Evolutionary conservation across 352 stramenopile genomes (phyloP).

Genomic region (Globisporangium okanoganense): DNA sequence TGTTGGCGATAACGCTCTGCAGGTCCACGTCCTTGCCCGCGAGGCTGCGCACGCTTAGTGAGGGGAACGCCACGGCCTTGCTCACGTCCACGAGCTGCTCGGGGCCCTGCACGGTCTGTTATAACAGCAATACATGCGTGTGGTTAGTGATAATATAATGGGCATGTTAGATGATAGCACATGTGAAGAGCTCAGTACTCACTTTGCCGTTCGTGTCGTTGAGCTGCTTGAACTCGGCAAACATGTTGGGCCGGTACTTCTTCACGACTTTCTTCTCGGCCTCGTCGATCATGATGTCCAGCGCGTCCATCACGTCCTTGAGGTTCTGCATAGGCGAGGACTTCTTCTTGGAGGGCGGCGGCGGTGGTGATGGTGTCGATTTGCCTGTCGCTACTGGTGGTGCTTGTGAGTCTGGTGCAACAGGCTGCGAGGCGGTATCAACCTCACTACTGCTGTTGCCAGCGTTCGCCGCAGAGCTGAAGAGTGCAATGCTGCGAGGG

Average conservation of each 20-base stretch:
- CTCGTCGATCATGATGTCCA: conserved; percentile 83
- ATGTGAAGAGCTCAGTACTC: neutral
- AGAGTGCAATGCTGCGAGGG: neutral
- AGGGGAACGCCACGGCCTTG: conserved; percentile 53
- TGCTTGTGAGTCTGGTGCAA: neutral
- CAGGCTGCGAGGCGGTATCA: neutral
- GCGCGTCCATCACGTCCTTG: conserved; percentile 63
- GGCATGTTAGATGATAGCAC: neutral
- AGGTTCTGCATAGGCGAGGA: conserved; percentile 69
- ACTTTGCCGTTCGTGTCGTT: conserved; percentile 85
- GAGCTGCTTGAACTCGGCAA: conserved; percentile 86
- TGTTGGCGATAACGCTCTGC: conserved; percentile 37
- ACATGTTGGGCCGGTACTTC: conserved; percentile 87
- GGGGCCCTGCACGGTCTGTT: conserved; percentile 38
- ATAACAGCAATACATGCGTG: neutral
- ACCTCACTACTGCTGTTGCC: neutral
- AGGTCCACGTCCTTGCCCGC: conserved; percentile 43
- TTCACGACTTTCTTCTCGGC: conserved; percentile 82
- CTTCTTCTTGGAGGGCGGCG: conserved; percentile 15
- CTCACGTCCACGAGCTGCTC: conserved; percentile 50
- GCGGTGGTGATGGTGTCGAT: too few relatives aligned
- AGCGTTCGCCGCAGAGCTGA: neutral
- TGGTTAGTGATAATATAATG: neutral
- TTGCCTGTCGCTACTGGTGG: neutral
- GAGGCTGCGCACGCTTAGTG: conserved; percentile 52